Base-by-base conservation (phyloP, 2,329 filamentous ascomycete species). In the Exophiala viscosa region DNA sequence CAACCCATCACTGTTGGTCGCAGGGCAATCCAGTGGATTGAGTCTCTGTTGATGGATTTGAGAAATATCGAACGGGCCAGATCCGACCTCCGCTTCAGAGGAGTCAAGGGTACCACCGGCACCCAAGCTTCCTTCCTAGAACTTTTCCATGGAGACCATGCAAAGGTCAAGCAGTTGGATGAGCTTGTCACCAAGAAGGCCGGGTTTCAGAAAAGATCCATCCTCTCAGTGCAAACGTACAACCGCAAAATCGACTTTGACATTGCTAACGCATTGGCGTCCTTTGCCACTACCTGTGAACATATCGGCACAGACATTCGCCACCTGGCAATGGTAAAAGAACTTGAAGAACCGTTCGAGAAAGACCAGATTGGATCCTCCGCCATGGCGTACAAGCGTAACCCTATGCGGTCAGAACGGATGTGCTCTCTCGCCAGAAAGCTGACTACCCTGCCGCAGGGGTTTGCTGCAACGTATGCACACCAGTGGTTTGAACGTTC, bases 281-380 rank as follows among this genome's bases (percentile, higher is more conserved):
- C 84, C 1, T 83, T 96, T 46, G 90, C 88, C 18, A 80, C 88
- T n/a, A 89, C 88, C 0, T 87, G 83, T 45, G 81, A 88, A 66
- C 82, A 85, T 54, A 91, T 95, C 55, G 81, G 82, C 44, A 78
- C 79, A 42, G 87, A 92, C 63, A 87, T 93, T 60, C 79, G 87
- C 44, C 85, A 88, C 65, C 75, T 92, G 43, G 85, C 86, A 5
- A 76, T 80, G 64, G 80, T 84, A 72, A 95, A 96, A 76, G 89
- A 95, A 70, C 76, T 93, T 53, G 90, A 95, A 66, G 88, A 91
- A 75, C 88, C 88, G 0, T 88, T 90, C 62, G 87, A 91, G 73
- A 83, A 83, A 63, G 81, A 84, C 60, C 89, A 95, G 72, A 90
- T 91, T 61, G 87, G 86, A 23, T 82, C 76, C 40, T 80, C 76